Conservation (phyloP, 768 basidiomycete genomes). For the Exidia glandulosa region DNA sequence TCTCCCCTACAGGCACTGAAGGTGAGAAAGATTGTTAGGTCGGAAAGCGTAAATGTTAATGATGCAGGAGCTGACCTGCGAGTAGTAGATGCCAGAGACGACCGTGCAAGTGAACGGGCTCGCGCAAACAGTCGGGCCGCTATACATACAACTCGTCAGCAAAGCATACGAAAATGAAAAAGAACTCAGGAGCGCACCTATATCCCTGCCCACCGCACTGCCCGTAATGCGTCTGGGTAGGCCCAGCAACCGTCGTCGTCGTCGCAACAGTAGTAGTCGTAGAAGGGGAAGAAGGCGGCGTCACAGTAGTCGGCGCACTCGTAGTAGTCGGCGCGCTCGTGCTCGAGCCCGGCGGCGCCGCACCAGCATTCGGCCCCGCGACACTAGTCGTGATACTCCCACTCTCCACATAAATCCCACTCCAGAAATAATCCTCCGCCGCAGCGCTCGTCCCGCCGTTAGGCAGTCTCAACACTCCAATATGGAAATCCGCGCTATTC, state of each 20-base stretch:
- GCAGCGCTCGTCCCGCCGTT: conserved; percentile 23
- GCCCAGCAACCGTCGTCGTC: conserved; percentile 1
- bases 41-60: neutral
- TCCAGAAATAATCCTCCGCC: conserved; percentile 48
- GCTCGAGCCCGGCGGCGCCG: conserved; percentile 7
- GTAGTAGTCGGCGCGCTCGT: conserved; percentile 15
- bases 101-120: conserved; percentile 32
- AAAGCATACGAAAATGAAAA: conserved; percentile 10
- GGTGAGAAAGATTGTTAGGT: neutral
- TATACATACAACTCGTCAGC: conserved; percentile 19
- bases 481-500: conserved; percentile 50
- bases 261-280: conserved; percentile 2
- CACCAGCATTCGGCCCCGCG: conserved; percentile 23
- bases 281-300: conserved; percentile 14
- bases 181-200: conserved; percentile 20
- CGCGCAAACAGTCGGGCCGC: conserved; percentile 36
- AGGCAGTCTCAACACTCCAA: conserved; percentile 47
- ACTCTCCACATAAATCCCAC: conserved; percentile 49
- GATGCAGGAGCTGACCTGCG: conserved; percentile 33
- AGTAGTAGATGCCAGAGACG: conserved; percentile 41
- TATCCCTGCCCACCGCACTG: conserved; percentile 10
- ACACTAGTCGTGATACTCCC: conserved; percentile 44
- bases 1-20: neutral
- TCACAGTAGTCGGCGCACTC: conserved; percentile 15
- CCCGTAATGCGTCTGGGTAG: conserved; percentile 8